Base-by-base conservation (phyloP, 352 stramenopile species). In the Phytophthora pini region DNA sequence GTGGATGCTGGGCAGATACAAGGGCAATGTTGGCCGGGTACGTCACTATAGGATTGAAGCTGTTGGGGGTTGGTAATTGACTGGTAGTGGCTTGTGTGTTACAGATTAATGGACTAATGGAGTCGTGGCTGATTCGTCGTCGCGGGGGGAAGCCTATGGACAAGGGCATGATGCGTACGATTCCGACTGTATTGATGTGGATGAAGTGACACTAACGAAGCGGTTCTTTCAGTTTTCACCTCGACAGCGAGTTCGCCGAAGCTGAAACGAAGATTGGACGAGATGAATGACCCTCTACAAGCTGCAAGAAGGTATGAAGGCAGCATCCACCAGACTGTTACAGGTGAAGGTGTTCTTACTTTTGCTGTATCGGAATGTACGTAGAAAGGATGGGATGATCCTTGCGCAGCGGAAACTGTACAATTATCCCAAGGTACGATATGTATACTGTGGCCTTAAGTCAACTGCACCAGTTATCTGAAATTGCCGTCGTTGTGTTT, bases 1-100 rank as follows among this genome's bases (percentile, higher is more conserved):
- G 68, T 94, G 86, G 86, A 94, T 94, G 86, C 74, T 94, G 43
- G 86, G 86, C 8, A 74, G 86, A 26, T 94, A 94, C 80, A 94
- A 94, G 51, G 86, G 86, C 60, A 94, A 94, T 50, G 80, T 94
- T 46, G 84, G 78, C 0, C 76, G 86, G 56, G 84, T 93, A 79
- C 29, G 83, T 72, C 9, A 2, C 8, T 36, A 36, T 36, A 13
- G 8, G 52, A 10, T 15, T 9, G 1, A 17, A 44, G 6, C 27
- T 8, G 29, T 3, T 5, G 10, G 3, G 26, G 6, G 20, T 40
- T 53, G 26, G 12, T 13, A 12, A 17, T 26, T 62, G 15, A 63
- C 26, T 70, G 17, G 17, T 20, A 20, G 17, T 20, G 17, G 17
- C 17, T 59, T 53, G 12, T 46, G 12, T 36, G 31, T 5, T 32